Evolutionary conservation across 1,284 basidiomycete genomes (phyloP).

Genomic region (Agroathelia rolfsii): DNA sequence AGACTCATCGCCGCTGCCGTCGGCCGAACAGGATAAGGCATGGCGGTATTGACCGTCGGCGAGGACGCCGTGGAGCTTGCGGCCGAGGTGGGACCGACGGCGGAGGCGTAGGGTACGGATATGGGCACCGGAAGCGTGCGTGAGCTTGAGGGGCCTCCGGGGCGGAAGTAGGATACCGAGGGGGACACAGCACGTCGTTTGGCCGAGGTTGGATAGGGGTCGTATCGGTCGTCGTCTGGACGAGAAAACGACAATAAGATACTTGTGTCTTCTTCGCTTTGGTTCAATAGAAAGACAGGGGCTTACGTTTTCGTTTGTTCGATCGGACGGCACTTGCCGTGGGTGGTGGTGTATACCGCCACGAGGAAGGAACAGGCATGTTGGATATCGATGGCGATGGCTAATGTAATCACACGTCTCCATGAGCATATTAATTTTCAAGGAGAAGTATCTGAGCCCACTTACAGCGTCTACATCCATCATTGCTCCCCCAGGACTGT

Average conservation of each 20-base stretch:
- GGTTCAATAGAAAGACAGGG: constrained; percentile 5
- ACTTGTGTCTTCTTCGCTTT: too few species aligned
- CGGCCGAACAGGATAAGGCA: constrained; percentile 28
- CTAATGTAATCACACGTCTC: constrained; percentile 15
- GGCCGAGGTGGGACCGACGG: constrained; percentile 33
- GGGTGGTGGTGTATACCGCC: constrained; percentile 72
- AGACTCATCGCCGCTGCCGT: constrained; percentile 27
- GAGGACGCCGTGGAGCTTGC: constrained; percentile 59
- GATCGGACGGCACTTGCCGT: constrained; percentile 62
- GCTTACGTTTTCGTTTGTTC: constrained; percentile 70
- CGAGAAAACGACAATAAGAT: constrained; percentile 11
- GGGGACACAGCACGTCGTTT: constrained; percentile 75
- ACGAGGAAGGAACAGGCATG: constrained; percentile 39
- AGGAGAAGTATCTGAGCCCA: constrained; percentile 10
- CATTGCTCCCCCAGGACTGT: constrained; percentile 47
- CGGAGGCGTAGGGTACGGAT: constrained; percentile 43
- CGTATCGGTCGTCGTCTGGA: constrained; percentile 69
- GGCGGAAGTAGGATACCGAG: constrained; percentile 53
- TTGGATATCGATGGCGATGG: constrained; percentile 35
- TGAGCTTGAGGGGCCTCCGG: constrained; percentile 32
- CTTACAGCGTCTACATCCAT: constrained; percentile 73
- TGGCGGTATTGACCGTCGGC: constrained; percentile 47
- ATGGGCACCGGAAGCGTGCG: constrained; percentile 52
- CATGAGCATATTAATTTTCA: constrained; percentile 4
- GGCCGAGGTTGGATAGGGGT: constrained; percentile 64